A percentile compares a stretch with the other conserved stretches of the same genome.
Evolutionary conservation across 2,329 filamentous ascomycete genomes (phyloP).

Genomic region (Hymenotorrendiella dingleyae): DNA sequence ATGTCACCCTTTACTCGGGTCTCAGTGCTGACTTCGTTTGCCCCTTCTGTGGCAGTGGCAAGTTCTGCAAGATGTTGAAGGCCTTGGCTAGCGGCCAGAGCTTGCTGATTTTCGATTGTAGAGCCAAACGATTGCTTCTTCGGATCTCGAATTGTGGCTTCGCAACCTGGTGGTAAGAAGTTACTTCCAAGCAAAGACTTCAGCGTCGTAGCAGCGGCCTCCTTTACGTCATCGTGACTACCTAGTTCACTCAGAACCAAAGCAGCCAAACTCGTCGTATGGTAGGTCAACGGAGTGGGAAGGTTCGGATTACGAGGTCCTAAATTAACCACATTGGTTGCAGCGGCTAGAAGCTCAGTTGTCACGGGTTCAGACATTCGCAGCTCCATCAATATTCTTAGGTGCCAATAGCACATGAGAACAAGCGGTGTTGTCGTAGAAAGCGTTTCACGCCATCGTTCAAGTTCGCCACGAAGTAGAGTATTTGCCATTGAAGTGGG

Average conservation of each 20-base stretch:
- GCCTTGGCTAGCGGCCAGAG: slow-evolving; percentile 22
- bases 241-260: slow-evolving; percentile 56
- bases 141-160: slow-evolving; percentile 46
- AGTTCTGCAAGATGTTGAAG: slow-evolving; percentile 57
- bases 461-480: slow-evolving; percentile 51
- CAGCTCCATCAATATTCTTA: slow-evolving; percentile 57
- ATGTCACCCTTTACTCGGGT: slow-evolving; percentile 13
- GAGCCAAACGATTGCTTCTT: slow-evolving; percentile 31
- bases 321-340: slow-evolving; percentile 52
- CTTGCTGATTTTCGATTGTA: slow-evolving; percentile 9
- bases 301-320: slow-evolving; percentile 49
- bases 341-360: slow-evolving; percentile 53
- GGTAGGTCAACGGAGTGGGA: slow-evolving; percentile 59
- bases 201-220: slow-evolving; percentile 51
- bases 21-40: slow-evolving; percentile 12
- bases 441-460: slow-evolving; percentile 60
- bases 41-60: slow-evolving; percentile 25
- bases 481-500: slow-evolving; percentile 40
- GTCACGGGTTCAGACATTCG: slow-evolving; percentile 50
- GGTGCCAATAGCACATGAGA: slow-evolving; percentile 65
- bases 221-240: slow-evolving; percentile 47
- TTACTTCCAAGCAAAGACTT: slow-evolving; percentile 50
- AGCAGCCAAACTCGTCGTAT: slow-evolving; percentile 55
- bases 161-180: slow-evolving; percentile 48
- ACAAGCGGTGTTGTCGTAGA: slow-evolving; percentile 52